These are phyloP conservation scores for Dactylorhiza incarnata DNA, from an alignment of 106 monocot species.

Conservation along the genomic window DNA sequence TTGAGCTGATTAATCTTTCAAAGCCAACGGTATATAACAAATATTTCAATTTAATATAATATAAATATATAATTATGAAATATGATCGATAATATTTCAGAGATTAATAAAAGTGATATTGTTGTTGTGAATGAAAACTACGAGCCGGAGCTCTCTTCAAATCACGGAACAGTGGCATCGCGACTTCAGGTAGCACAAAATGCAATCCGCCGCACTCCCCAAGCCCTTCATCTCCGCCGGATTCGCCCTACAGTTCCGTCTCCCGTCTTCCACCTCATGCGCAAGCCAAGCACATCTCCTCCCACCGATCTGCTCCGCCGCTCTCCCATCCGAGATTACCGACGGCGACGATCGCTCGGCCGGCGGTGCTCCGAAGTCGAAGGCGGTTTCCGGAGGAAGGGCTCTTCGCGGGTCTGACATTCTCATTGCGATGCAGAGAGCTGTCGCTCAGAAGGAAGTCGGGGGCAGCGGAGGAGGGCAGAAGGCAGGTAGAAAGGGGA, in stretches of 20 bases:
- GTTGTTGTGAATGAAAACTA: too few relatives aligned
- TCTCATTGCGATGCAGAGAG: constrained; percentile 13
- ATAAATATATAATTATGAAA: too few relatives aligned
- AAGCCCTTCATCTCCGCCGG: not conserved
- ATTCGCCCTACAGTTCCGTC: not conserved
- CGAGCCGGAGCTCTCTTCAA: too few relatives aligned
- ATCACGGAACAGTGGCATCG: too few relatives aligned
- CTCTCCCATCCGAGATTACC: not conserved
- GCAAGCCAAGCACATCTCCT: not conserved
- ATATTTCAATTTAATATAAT: too few relatives aligned
- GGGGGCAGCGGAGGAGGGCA: not conserved
- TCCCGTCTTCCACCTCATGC: not conserved
- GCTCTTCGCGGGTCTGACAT: constrained; percentile 16
- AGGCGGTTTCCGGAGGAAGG: not conserved
- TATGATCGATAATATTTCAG: too few relatives aligned
- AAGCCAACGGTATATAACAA: too few relatives aligned
- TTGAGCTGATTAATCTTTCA: too few relatives aligned
- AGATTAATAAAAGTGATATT: too few relatives aligned
- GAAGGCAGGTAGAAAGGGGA: not conserved
- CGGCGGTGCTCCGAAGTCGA: not conserved
- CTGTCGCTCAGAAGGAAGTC: constrained; percentile 4
- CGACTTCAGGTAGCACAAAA: not conserved
- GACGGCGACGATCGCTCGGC: not conserved
- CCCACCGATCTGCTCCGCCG: not conserved
- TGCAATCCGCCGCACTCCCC: not conserved